Conservation (phyloP, 768 basidiomycete species). For the Amanita pallidorosea region DNA sequence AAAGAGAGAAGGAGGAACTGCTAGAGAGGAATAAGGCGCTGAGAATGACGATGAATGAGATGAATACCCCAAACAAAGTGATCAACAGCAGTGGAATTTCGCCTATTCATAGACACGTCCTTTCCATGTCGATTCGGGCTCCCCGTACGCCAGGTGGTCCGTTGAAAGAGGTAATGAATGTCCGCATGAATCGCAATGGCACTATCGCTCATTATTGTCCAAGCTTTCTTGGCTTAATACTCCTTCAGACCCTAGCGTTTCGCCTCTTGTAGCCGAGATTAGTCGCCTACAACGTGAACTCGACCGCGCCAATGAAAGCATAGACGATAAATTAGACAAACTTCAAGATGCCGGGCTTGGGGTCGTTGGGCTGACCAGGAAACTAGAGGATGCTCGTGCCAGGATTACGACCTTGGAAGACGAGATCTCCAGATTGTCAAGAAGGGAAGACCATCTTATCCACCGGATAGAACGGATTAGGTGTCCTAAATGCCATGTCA, state of each 20-base stretch:
- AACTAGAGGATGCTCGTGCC: constrained; percentile 60
- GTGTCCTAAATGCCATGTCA: constrained; percentile 61
- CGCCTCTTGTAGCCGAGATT: constrained; percentile 66
- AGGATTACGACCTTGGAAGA: constrained; percentile 50
- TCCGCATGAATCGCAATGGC: neutral
- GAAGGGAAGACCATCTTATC: constrained; percentile 60
- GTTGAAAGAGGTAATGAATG: constrained; percentile 53
- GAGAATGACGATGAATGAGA: constrained; percentile 39
- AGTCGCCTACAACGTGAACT: constrained; percentile 65
- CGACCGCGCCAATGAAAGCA: constrained; percentile 69
- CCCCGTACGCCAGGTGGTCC: constrained; percentile 77
- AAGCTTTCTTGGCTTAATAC: constrained; percentile 69
- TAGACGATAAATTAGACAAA: constrained; percentile 82
- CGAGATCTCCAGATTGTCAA: constrained; percentile 51
- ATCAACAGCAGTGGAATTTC: constrained; percentile 52
- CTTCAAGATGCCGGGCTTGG: constrained; percentile 74
- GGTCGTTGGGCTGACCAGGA: constrained; percentile 58
- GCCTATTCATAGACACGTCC: constrained; percentile 65
- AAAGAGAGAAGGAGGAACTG: constrained; percentile 68
- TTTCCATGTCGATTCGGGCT: constrained; percentile 55
- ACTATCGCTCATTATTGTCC: neutral
- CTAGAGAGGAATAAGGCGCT: constrained; percentile 57
- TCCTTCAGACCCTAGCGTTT: constrained; percentile 44
- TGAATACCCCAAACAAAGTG: constrained; percentile 47
- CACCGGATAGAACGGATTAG: constrained; percentile 49